Percentiles rank a stretch among this genome's conserved stretches.
Conservation (phyloP, 441 rosid genomes). For the Adansonia rubrostipa region DNA sequence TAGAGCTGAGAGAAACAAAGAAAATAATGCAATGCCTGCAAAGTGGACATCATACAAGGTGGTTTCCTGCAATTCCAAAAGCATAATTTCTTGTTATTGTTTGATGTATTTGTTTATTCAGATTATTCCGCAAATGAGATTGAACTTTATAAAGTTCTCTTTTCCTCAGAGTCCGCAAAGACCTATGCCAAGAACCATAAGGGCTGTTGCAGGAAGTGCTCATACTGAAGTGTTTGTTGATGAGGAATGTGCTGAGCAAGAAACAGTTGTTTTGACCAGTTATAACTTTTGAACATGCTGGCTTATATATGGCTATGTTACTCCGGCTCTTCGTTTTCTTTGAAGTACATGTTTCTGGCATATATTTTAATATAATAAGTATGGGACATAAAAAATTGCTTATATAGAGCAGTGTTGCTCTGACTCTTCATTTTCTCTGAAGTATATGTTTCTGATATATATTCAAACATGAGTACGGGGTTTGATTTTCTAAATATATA, state of each 20-base stretch:
- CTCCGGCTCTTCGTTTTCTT: background rate
- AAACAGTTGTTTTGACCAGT: slow-evolving; percentile 17
- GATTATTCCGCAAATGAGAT: slow-evolving; percentile 11
- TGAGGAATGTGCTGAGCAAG: slow-evolving; percentile 70
- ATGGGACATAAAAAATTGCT: background rate
- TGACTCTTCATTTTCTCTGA: background rate
- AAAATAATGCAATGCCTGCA: slow-evolving; percentile 70
- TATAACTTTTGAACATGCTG: background rate
- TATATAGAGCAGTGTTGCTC: no score
- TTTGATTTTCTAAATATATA: background rate
- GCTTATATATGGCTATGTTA: background rate
- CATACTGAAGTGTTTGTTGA: slow-evolving; percentile 83
- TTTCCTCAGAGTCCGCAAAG: slow-evolving; percentile 67
- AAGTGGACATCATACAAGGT: slow-evolving; percentile 87
- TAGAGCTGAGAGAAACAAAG: slow-evolving; percentile 89
- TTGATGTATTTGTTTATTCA: background rate
- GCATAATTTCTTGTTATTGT: background rate
- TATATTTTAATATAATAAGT: no score
- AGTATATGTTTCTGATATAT: background rate
- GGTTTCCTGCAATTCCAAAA: slow-evolving; percentile 43
- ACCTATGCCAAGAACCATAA: slow-evolving; percentile 47
- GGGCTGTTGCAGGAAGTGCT: slow-evolving; percentile 37
- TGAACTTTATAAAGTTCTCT: slow-evolving; percentile 7
- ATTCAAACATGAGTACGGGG: background rate
- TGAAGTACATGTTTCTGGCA: background rate